Evolutionary conservation across 106 monocot genomes (phyloP).

Genomic region (Vanilla planifolia): DNA sequence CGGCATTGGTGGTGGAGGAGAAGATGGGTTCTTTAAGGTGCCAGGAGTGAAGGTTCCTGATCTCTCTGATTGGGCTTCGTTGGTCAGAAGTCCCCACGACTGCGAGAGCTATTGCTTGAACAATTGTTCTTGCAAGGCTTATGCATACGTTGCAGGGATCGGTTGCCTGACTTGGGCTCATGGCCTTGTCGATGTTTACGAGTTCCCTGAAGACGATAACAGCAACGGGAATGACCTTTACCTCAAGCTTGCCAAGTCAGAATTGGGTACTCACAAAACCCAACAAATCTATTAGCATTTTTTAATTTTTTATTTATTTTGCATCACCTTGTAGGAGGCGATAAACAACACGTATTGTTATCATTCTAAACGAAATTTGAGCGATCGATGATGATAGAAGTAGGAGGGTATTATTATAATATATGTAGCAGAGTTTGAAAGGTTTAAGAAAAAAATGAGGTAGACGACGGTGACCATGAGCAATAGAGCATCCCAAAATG

Average conservation of each 20-base stretch:
- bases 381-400: too few species aligned
- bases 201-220: too few species aligned
- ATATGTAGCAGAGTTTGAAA: too few species aligned
- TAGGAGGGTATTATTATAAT: too few species aligned
- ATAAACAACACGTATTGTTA: too few species aligned
- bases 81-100: not conserved
- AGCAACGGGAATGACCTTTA: conserved; percentile 16
- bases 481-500: too few species aligned
- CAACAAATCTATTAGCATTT: too few species aligned
- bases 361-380: too few species aligned
- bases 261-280: conserved; percentile 17
- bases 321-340: too few species aligned
- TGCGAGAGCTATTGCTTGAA: conserved; percentile 22
- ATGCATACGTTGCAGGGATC: conserved; percentile 28
- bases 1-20: not conserved
- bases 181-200: conserved; percentile 26
- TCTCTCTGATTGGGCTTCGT: conserved; percentile 19
- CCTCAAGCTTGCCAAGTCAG: conserved; percentile 23
- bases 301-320: too few species aligned
- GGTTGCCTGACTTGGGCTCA: conserved; percentile 34
- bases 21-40: conserved; percentile 37
- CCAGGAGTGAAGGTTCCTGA: conserved; percentile 48
- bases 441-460: too few species aligned
- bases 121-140: conserved; percentile 52
- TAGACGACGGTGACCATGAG: too few species aligned